phyloP scores from a whole-genome alignment of 345 rosid genomes.

The Mercurialis annua region DNA sequence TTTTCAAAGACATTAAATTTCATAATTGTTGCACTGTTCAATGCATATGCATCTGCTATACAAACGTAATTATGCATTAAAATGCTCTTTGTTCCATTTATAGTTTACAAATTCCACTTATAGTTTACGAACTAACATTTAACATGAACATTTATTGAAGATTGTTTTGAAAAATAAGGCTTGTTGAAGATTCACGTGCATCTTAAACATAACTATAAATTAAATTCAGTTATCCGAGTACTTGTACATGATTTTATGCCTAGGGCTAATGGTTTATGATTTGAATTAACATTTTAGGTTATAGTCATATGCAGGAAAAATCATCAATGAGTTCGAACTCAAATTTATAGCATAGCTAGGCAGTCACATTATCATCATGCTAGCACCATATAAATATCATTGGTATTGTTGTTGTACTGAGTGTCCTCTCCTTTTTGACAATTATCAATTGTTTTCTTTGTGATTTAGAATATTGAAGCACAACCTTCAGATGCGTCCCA shows the following conservation, averaged over 20 bases:
- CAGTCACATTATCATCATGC: neutral
- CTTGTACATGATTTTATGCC: neutral
- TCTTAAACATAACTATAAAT: neutral
- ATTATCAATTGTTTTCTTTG: slow-evolving; percentile 18
- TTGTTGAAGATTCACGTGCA: neutral
- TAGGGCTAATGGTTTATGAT: neutral
- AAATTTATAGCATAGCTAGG: neutral
- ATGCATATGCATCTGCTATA: neutral
- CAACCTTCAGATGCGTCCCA: slow-evolving; percentile 67
- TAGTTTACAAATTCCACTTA: neutral
- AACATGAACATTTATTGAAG: neutral
- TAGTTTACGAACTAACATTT: neutral
- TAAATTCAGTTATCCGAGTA: neutral
- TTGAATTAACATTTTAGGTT: no score
- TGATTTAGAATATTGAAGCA: slow-evolving; percentile 67
- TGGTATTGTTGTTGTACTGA: no score
- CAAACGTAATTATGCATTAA: neutral
- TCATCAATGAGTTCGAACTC: neutral
- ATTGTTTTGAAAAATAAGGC: no score
- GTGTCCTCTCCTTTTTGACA: neutral
- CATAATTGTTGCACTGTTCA: neutral
- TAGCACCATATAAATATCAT: neutral
- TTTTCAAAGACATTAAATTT: neutral
- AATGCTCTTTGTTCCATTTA: neutral
- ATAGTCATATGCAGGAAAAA: neutral